Base-by-base conservation (phyloP, 345 rosid genomes). In the Aurinia saxatilis region DNA sequence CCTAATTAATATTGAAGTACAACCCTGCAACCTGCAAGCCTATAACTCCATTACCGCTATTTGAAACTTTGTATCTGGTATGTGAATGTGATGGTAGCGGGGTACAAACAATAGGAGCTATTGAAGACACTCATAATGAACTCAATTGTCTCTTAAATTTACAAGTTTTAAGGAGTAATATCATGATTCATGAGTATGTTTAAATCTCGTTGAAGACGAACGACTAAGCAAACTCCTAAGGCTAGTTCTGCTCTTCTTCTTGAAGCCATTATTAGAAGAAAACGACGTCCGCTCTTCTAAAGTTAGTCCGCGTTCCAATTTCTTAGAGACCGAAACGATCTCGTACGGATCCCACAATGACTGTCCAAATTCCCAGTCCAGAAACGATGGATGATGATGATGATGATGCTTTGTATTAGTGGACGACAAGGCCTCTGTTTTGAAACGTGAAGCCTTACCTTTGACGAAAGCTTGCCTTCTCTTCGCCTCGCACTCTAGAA, bases 341-440 rank as follows among this genome's bases (percentile, higher is more conserved):
- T 93, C 99, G 23, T 84, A 80, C 0, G 96, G 75, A 72, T 90
- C 99, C 81, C 83, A 82, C 6, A 93, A 72, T 0, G 96, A 70
- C 25, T 87, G 82, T 51, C 67, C 53, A 52, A 80, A 84, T 69
- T 92, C 96, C 99, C 97, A 89, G 30, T 53, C 42, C 66, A 65
- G 35, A 53, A 13, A 51, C 39, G 36, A 14, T 38, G 52, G 19
- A 25, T 44, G n/a, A n/a, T n/a, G n/a, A n/a, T n/a, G n/a, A n/a
- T n/a, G n/a, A n/a, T n/a, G 73, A 35, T 35, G 69, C 25, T 59
- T 50, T 74, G 67, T 35, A 71, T 47, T 12, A 7, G 38, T 10
- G 2, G 7, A 8, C 1, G 65, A 57, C 36, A 69, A 60, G 15
- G 81, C 86, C 75, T 93, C 90, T 1, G 73, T 54, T 82, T 70